A percentile compares a stretch with the other conserved stretches of the same genome.
These are phyloP conservation scores for Penicillium sp. DNA, from an alignment of 2,329 filamentous ascomycete genomes.

Conservation along the genomic window DNA sequence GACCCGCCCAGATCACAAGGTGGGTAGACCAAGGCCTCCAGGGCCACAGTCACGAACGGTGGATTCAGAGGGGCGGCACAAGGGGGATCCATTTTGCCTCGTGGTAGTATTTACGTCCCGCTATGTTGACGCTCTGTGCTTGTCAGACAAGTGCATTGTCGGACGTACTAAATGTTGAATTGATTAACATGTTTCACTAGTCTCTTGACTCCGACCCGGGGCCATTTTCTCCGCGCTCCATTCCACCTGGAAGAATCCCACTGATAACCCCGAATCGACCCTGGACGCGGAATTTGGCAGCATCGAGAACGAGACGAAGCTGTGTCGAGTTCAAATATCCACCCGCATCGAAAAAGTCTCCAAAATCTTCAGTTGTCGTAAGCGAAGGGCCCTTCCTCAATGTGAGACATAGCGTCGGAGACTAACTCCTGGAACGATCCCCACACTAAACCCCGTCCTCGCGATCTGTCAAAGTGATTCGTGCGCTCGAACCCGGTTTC, in stretches of 20 bases:
- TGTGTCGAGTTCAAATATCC: too few relatives aligned
- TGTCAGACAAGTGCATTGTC: neutral
- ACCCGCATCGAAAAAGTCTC: neutral
- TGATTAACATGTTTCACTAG: neutral
- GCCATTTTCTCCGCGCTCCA: neutral
- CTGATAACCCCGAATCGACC: neutral
- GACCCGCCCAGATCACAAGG: neutral
- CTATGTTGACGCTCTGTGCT: neutral
- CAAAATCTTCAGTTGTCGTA: neutral
- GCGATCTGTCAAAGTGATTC: slow-evolving; percentile 13
- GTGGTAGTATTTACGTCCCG: neutral
- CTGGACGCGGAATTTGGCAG: too few relatives aligned
- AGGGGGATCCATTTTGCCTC: neutral
- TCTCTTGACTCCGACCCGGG: neutral
- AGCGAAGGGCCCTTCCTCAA: slow-evolving; percentile 13
- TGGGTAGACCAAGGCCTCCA: neutral
- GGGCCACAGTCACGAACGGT: slow-evolving; percentile 8
- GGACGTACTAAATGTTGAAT: neutral
- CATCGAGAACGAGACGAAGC: too few relatives aligned
- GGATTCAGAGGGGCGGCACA: neutral
- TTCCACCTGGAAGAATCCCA: neutral
- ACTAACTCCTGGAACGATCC: slow-evolving; percentile 16
- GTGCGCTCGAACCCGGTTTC: slow-evolving; percentile 8
- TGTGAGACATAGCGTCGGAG: slow-evolving; percentile 27
- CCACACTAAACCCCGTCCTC: slow-evolving; percentile 12